Evolutionary conservation across 129 eudicot species (phyloP), one percentile per base, ranked within the genome.

Genomic region (Artemisia argyi): DNA sequence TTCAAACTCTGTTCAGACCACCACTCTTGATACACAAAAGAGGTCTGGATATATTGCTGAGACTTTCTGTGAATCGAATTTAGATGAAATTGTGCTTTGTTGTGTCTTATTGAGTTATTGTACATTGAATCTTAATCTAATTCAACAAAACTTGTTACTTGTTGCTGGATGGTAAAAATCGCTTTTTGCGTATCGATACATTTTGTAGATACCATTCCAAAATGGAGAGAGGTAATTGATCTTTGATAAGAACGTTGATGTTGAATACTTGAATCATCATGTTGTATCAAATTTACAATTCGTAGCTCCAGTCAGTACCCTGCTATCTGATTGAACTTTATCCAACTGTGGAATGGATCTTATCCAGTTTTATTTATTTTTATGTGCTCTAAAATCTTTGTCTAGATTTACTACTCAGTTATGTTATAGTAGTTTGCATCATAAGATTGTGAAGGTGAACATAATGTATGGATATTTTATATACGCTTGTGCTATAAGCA

Each of bases 171-270:
- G 39, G 46, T 66, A 17, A 47, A 48, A 19, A 48, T 66, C 2
- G 14, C 1, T 7, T 55, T 19, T 18, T 9, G 61, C 28, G 42
- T 6, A 35, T 32, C 39, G 7, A 32, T 32, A 16, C 61, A 17
- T 55, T 18, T 18, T 55, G 61, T 22, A 55, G 28, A 17, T 22
- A 55, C 20, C 13, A 18, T 18, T 55, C 61, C 61, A 18, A 18
- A 17, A 8, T 55, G 61, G 13, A 7, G 11, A 56, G 30, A 56
- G 30, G 30, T 56, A 18, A 56, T 26, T 71, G 56, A 42, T 71
- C 16, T 72, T 44, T 72, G 65, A 59, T 20, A 59, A 59, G 48
- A 72, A 47, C 32, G 8, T 71, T 42, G 20, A 71, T 17, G 32
- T 70, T 54, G 64, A 5, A 35, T 35, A 35, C 42, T 5, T 35